Percentiles rank a stretch among this genome's conserved stretches.
Conservation (phyloP, 768 basidiomycete genomes). For the Rhodotorula paludigena region DNA sequence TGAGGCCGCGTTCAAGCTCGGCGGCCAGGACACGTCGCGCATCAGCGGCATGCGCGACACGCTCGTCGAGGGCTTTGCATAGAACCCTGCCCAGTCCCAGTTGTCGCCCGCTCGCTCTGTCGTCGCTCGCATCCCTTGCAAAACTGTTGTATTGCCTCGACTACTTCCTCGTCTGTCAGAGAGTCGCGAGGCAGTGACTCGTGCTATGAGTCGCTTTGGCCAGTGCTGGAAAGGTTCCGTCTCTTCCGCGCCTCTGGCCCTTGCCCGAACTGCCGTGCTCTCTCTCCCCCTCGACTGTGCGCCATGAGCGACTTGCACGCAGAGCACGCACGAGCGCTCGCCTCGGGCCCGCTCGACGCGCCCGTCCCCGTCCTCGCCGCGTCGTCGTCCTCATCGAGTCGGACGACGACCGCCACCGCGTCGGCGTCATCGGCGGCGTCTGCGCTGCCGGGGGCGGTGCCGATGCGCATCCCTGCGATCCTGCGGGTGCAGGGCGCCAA, state of each 20-base stretch:
- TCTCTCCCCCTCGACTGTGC: not conserved
- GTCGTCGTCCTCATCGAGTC: not conserved
- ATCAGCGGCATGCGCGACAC: slow-evolving; percentile 31
- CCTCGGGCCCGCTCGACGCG: not conserved
- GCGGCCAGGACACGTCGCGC: slow-evolving; percentile 60
- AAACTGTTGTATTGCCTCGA: too few species aligned
- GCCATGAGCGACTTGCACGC: not conserved
- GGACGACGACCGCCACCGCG: not conserved
- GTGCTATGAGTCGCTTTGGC: too few species aligned
- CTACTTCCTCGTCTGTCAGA: too few species aligned
- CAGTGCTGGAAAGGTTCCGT: too few species aligned
- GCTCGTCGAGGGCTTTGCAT: slow-evolving; percentile 36
- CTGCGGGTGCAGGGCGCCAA: slow-evolving; percentile 1
- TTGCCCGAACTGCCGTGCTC: not conserved
- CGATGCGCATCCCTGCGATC: slow-evolving; percentile 25
- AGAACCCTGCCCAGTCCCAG: too few species aligned
- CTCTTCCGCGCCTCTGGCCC: not conserved
- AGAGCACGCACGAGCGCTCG: not conserved
- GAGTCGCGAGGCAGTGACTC: too few species aligned
- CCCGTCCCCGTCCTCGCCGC: not conserved
- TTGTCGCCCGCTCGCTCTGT: too few species aligned
- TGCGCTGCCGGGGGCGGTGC: slow-evolving; percentile 2
- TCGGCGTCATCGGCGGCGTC: not conserved
- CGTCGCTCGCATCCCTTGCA: too few species aligned
- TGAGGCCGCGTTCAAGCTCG: slow-evolving; percentile 85